phyloP scores from a whole-genome alignment of 495 filamentous ascomycete species.

The Trichocladium antarcticum region DNA sequence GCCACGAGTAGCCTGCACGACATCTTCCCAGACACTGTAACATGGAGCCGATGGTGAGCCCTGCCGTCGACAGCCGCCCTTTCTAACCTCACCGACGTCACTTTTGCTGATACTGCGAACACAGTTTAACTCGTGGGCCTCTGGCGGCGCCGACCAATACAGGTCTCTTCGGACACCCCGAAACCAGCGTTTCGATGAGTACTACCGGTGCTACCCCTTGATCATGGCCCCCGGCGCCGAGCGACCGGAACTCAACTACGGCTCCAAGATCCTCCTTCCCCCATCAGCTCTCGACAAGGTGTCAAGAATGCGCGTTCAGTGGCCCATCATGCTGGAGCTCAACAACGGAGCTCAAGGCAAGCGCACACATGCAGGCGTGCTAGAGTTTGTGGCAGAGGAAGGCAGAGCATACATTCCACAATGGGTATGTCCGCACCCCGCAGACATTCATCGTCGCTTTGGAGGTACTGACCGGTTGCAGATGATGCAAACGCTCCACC shows the following conservation, averaged over 20 bases:
- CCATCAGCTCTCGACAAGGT: constrained; percentile 93
- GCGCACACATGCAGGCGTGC: constrained; percentile 81
- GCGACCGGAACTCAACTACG: constrained; percentile 81
- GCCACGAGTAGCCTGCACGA: background rate
- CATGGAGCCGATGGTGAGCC: background rate
- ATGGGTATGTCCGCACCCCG: constrained; percentile 66
- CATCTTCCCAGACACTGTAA: background rate
- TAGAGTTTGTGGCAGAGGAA: constrained; percentile 97
- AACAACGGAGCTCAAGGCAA: constrained; percentile 70
- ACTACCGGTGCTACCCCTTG: constrained; percentile 90
- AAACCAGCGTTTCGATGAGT: constrained; percentile 78
- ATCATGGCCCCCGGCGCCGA: constrained; percentile 91
- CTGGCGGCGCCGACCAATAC: constrained; percentile 45
- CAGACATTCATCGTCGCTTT: too few relatives aligned
- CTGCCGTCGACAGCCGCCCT: background rate
- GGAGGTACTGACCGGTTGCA: constrained; percentile 26
- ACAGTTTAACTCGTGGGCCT: constrained; percentile 26
- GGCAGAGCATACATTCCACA: constrained; percentile 90
- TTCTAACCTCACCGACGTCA: constrained; percentile 1
- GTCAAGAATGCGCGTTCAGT: constrained; percentile 90
- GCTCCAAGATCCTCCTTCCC: constrained; percentile 93
- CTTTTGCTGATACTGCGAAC: constrained; percentile 10
- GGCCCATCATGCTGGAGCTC: constrained; percentile 93
- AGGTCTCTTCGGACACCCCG: constrained; percentile 19
- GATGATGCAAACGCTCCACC: constrained; percentile 85